Evolutionary conservation across 805 yeast species (phyloP), one percentile per base, ranked within the genome.

Genomic region (Candida glaebosa): DNA sequence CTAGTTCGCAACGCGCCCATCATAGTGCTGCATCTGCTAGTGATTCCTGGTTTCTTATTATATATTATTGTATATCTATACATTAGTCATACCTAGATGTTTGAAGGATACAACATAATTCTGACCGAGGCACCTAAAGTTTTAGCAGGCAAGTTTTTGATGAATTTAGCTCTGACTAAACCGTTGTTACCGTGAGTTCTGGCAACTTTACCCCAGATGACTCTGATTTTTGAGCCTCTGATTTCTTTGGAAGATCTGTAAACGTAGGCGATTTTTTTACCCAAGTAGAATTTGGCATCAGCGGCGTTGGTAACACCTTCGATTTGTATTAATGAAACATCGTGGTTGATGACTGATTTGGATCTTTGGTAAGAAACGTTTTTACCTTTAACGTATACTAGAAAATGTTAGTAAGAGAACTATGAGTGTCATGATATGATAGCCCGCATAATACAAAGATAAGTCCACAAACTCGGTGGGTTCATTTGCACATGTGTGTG

Each of bases 301-400:
- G 87, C 83, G 63, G 96, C 79, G 69, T 77, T 69, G 54, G 83
- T 71, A 63, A 93, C 99, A 76, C 96, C 96, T 81, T 93, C 99
- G 68, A 91, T 84, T 81, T 93, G 87, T 73, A 93, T 79, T 75
- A 93, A 82, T 56, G 99, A 93, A 63, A 87, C 87, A 80, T 87
- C 85, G 75, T 99, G 97, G 95, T 93, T 87, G 84, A 84, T 89
- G 71, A 85, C 87, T 75, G 82, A 82, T 89, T 93, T 93, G 64
- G 97, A 89, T 81, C 99, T 95, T 83, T 93, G 98, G 95, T 91
- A 93, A 65, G 97, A 90, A 71, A 93, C 73, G 86, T 93, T 99
- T 84, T 91, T 93, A 79, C 98, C 99, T 84, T 91, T 93, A 78
- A 93, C 98, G 96, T 93, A 93, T 80, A 93, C 95, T 87, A 70